phyloP scores from a whole-genome alignment of 768 basidiomycete genomes.

The Trametes maxima region DNA sequence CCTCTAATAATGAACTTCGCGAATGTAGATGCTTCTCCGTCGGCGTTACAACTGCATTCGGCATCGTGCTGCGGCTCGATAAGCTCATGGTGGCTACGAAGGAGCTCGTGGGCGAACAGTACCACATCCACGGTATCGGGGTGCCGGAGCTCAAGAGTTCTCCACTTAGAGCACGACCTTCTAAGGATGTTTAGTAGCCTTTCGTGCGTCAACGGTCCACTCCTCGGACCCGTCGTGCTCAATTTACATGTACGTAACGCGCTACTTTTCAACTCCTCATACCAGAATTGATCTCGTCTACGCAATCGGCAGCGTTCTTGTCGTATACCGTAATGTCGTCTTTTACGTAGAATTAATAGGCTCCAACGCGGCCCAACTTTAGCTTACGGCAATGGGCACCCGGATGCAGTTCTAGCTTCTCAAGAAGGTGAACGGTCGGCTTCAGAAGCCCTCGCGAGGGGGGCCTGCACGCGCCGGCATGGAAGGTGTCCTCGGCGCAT shows the following conservation, averaged over 20 bases:
- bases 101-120: conserved; percentile 85
- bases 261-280: too few species aligned
- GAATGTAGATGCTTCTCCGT: conserved; percentile 63
- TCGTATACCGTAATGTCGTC: too few species aligned
- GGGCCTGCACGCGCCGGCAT: neutral
- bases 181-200: conserved; percentile 10
- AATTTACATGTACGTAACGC: too few species aligned
- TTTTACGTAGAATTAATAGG: too few species aligned
- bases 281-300: too few species aligned
- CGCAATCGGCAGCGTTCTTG: too few species aligned
- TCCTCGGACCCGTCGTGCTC: too few species aligned
- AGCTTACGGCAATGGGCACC: neutral
- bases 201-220: too few species aligned
- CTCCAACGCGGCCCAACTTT: neutral
- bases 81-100: conserved; percentile 80
- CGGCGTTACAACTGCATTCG: conserved; percentile 68
- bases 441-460: neutral
- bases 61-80: conserved; percentile 74
- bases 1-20: neutral
- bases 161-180: neutral
- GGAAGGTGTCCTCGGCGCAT: neutral
- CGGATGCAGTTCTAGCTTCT: neutral
- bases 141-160: conserved; percentile 17
- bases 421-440: neutral
- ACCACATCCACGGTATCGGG: conserved; percentile 76